phyloP scores from a whole-genome alignment of 2,329 filamentous ascomycete species.

The Ophiostoma ulmi region DNA sequence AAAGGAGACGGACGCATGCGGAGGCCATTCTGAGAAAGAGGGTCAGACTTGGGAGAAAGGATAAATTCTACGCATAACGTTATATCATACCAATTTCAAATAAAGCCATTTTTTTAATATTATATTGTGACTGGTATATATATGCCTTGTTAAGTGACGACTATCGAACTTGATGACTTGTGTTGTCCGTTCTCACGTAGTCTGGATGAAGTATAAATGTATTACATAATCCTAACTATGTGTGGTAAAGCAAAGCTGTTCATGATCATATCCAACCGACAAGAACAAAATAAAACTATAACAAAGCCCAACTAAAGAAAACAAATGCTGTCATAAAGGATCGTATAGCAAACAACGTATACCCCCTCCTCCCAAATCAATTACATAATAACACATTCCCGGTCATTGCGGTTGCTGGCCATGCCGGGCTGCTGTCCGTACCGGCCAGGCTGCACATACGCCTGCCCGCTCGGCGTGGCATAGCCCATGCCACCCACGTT shows the following conservation, averaged over 20 bases:
- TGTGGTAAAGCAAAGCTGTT: not conserved
- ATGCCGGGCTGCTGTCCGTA: not conserved
- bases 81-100: conserved; percentile 13
- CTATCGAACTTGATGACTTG: too few relatives aligned
- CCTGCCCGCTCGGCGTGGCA: not conserved
- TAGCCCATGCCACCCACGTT: not conserved
- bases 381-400: conserved; percentile 1
- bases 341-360: not conserved
- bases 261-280: too few relatives aligned
- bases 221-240: too few relatives aligned
- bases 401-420: not conserved
- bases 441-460: not conserved
- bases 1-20: not conserved
- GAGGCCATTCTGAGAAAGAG: not conserved
- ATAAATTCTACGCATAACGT: not conserved
- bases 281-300: not conserved
- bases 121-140: not conserved
- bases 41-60: not conserved
- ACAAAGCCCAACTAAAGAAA: not conserved
- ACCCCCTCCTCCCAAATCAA: too few relatives aligned
- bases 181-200: too few relatives aligned
- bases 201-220: too few relatives aligned
- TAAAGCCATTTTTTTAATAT: conserved; percentile 1
- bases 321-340: not conserved
- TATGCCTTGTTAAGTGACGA: too few relatives aligned